These are phyloP conservation scores for Colletotrichum sojae DNA, from an alignment of 2,329 filamentous ascomycete species.

Conservation along the genomic window DNA sequence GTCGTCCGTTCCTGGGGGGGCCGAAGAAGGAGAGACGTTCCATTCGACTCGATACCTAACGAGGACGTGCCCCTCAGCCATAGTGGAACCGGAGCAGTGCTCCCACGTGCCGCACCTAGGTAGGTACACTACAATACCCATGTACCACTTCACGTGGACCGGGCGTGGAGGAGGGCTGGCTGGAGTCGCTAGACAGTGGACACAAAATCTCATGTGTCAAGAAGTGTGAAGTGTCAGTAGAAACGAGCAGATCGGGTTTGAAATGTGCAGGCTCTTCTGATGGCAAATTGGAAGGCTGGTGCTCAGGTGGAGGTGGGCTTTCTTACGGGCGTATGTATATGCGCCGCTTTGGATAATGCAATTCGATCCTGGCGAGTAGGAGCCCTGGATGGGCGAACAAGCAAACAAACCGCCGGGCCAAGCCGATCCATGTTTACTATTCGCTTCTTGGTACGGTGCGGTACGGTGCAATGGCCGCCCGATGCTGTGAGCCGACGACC, in stretches of 20 bases:
- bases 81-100: too few species aligned
- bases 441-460: background rate
- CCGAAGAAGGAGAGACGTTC: background rate
- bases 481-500: background rate
- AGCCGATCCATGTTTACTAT: conserved; percentile 2
- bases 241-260: background rate
- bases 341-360: conserved; percentile 5
- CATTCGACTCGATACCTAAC: too few species aligned
- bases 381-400: background rate
- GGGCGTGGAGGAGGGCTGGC: too few species aligned
- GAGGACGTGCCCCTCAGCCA: background rate
- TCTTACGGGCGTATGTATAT: conserved; percentile 32
- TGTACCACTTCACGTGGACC: too few species aligned
- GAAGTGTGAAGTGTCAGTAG: conserved; percentile 2
- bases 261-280: background rate
- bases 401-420: conserved; percentile 13
- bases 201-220: conserved; percentile 22
- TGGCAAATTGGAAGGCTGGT: background rate
- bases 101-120: too few species aligned
- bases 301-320: background rate
- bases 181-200: too few species aligned
- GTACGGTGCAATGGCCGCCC: too few species aligned
- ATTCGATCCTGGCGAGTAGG: too few species aligned
- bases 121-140: too few species aligned
- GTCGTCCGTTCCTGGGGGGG: conserved; percentile 14